Conservation (phyloP, 257 asterid genomes). For the Verbena officinalis region DNA sequence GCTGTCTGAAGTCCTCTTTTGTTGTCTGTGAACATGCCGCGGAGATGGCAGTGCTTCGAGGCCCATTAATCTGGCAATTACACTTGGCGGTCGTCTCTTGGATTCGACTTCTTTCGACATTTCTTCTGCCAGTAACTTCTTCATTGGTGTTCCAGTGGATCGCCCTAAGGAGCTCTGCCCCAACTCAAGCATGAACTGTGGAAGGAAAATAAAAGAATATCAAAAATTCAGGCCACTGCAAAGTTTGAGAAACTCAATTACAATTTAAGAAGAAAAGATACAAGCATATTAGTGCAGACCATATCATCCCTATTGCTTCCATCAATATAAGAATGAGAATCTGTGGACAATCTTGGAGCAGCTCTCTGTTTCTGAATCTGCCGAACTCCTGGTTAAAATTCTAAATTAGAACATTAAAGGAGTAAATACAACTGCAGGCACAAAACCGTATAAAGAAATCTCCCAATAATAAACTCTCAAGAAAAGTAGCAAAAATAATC, state of each 20-base stretch:
- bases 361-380: conserved; percentile 48
- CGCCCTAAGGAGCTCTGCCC: conserved; percentile 50
- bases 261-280: not conserved
- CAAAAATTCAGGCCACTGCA: conserved; percentile 19
- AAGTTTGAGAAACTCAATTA: conserved; percentile 15
- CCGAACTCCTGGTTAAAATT: conserved; percentile 53
- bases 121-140: conserved; percentile 76
- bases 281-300: conserved; percentile 42
- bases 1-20: conserved; percentile 47
- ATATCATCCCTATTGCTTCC: conserved; percentile 47
- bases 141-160: conserved; percentile 60
- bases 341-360: conserved; percentile 48
- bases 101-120: conserved; percentile 67
- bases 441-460: conserved; percentile 8
- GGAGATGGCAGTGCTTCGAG: conserved; percentile 78
- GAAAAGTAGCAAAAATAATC: conserved; percentile 2
- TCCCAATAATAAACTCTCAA: conserved; percentile 15
- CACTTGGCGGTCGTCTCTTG: conserved; percentile 60
- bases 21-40: conserved; percentile 54
- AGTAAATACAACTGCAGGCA: conserved; percentile 3
- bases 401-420: conserved; percentile 25
- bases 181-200: conserved; percentile 52
- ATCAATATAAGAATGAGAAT: conserved; percentile 51
- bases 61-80: conserved; percentile 86
- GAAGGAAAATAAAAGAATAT: conserved; percentile 26